Evolutionary conservation across 148 eudicot genomes (phyloP).

Genomic region (Salicornia ramosissima): DNA sequence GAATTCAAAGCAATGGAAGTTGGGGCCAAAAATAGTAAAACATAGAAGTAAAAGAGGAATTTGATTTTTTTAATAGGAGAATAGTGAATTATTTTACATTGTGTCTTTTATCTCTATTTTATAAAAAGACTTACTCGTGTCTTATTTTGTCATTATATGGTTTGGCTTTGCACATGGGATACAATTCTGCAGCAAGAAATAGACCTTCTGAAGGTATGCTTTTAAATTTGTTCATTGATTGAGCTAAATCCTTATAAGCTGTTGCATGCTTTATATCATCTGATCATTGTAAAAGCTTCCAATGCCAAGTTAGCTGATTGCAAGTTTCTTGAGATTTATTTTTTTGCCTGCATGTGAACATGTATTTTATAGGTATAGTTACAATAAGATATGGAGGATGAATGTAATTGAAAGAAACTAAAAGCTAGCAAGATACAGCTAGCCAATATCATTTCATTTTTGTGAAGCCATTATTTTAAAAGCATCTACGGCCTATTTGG

Average conservation of each 20-base stretch:
- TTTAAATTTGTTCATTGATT: neutral
- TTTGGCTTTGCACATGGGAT: constrained; percentile 24
- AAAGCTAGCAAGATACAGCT: neutral
- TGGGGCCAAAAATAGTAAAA: too few species aligned
- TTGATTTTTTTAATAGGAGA: too few species aligned
- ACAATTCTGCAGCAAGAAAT: constrained; percentile 85
- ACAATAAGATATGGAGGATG: neutral
- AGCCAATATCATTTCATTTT: neutral
- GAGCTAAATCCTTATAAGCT: neutral
- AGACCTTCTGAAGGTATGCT: constrained; percentile 86
- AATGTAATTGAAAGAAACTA: neutral
- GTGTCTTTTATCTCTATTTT: neutral
- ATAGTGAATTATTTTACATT: too few species aligned
- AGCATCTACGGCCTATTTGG: neutral
- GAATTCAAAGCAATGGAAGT: too few species aligned
- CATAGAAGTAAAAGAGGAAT: too few species aligned
- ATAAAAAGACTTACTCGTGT: constrained; percentile 18
- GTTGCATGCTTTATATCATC: neutral
- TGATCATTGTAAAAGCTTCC: neutral
- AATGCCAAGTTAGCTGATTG: neutral
- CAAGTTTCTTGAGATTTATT: constrained; percentile 9
- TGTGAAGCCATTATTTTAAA: neutral
- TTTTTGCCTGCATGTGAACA: neutral
- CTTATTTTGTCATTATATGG: constrained; percentile 25
- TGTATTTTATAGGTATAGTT: neutral